Evolutionary conservation across 306 rosid genomes (phyloP), one percentile per base, ranked within the genome.

Genomic region (Vachellia pachyceras): DNA sequence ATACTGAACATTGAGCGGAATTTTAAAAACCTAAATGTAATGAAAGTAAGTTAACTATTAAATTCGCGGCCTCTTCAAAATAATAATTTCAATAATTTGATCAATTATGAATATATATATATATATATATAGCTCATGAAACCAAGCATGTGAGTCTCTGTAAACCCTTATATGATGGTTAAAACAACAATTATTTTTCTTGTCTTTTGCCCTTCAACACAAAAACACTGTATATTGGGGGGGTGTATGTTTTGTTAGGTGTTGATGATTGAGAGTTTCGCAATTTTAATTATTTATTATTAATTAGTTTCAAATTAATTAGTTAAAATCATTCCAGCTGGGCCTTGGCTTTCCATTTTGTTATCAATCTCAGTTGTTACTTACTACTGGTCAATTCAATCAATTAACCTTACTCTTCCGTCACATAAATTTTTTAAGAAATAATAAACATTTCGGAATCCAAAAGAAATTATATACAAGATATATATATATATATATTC

Each of bases 141-240:
- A 81, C 72, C 77, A 75, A 75, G 76, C 77, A 75, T 75, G 84
- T 75, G 80, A 57, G 54, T 45, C 35, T 64, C 71, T 41, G 50
- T 67, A 54, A 54, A 41, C 69, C 68, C 70, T 65, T 36, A 73
- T 36, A 54, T 75, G 80, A 75, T 74, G 68, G 42, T 37, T 22
- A 25, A 73, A 17, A 50, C 12, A 37, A 66, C 23, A 50, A 49
- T 17, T 49, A 65, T 73, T 71, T 49, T 33, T 67, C 71, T 39
- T 54, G 64, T 61, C 41, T 5, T 66, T 29, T 80, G 23, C 85
- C 80, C 85, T 72, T 76, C 84, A 54, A 52, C 29, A 55, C 63
- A 1, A 55, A 40, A 66, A 41, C 76, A 81, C 76, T 25, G 4
- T 57, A 0, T 50, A 5, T 50, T 5, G 33, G 1, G 33, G 1